phyloP scores from a whole-genome alignment of 2,329 filamentous ascomycete species.

The Alternaria hordeiaustralica region DNA sequence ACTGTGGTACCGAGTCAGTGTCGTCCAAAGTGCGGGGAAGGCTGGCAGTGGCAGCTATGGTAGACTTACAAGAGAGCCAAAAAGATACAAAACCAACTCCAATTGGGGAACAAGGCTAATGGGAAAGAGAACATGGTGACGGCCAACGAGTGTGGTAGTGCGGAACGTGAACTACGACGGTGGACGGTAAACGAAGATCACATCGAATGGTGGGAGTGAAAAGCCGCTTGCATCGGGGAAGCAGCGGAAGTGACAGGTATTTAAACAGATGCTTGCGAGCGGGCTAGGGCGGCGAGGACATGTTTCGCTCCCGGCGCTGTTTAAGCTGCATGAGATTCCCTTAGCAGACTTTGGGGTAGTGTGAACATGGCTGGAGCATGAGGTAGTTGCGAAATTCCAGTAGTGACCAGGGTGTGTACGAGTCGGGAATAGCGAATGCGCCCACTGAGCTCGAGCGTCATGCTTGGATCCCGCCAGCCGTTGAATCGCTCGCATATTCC shows the following conservation, averaged over 20 bases:
- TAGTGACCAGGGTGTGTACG: constrained; percentile 36
- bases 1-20: constrained; percentile 58
- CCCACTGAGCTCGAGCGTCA: constrained; percentile 45
- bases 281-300: constrained; percentile 47
- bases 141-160: constrained; percentile 47
- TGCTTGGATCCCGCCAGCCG: constrained; percentile 50
- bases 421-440: constrained; percentile 41
- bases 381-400: constrained; percentile 48
- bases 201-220: constrained; percentile 48
- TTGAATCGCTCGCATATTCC: constrained; percentile 48
- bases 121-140: constrained; percentile 49
- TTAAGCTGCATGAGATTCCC: constrained; percentile 49
- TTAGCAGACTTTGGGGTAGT: constrained; percentile 52
- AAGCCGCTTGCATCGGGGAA: constrained; percentile 49
- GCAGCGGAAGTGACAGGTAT: constrained; percentile 48
- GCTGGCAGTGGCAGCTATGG: not conserved
- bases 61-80: constrained; percentile 45
- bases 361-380: constrained; percentile 50
- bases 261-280: constrained; percentile 50
- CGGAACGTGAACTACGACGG: constrained; percentile 43
- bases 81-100: constrained; percentile 50
- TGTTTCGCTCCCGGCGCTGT: constrained; percentile 50
- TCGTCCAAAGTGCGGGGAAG: constrained; percentile 9
- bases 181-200: constrained; percentile 48
- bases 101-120: constrained; percentile 45